phyloP scores from a whole-genome alignment of 805 yeast genomes.

The Schwanniomyces polymorphus region DNA sequence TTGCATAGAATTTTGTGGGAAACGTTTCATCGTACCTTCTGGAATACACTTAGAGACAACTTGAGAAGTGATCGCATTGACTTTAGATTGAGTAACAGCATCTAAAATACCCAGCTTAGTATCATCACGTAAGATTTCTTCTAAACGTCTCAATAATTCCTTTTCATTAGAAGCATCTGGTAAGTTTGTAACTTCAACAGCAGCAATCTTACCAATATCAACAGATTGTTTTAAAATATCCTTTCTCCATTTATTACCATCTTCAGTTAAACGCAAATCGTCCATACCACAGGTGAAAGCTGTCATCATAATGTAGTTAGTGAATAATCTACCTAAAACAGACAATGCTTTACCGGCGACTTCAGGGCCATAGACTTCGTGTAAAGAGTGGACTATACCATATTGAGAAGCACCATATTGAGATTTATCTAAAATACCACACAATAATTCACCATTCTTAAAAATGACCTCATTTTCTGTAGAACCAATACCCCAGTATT shows the following conservation, averaged over 20 bases:
- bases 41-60: constrained; percentile 96
- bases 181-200: constrained; percentile 89
- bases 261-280: constrained; percentile 86
- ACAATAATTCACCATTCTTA: constrained; percentile 80
- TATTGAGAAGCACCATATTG: constrained; percentile 98
- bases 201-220: constrained; percentile 88
- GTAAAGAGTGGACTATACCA: constrained; percentile 95
- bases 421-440: constrained; percentile 95
- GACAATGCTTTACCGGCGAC: constrained; percentile 88
- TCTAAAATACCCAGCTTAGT: constrained; percentile 89
- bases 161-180: constrained; percentile 57
- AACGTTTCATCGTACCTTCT: constrained; percentile 90
- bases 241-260: constrained; percentile 87
- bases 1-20: constrained; percentile 97
- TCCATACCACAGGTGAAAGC: constrained; percentile 99
- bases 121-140: constrained; percentile 93
- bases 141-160: constrained; percentile 84
- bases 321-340: constrained; percentile 92
- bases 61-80: constrained; percentile 87
- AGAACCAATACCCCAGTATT: constrained; percentile 90
- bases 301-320: constrained; percentile 86
- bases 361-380: constrained; percentile 91
- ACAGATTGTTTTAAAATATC: constrained; percentile 76
- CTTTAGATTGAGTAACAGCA: constrained; percentile 93
- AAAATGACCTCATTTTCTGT: constrained; percentile 84